A percentile compares a stretch with the other conserved stretches of the same genome.
These are phyloP conservation scores for Chlamydomonas reinhardtii DNA, from an alignment of 163 green algal genomes.

Conservation along the genomic window DNA sequence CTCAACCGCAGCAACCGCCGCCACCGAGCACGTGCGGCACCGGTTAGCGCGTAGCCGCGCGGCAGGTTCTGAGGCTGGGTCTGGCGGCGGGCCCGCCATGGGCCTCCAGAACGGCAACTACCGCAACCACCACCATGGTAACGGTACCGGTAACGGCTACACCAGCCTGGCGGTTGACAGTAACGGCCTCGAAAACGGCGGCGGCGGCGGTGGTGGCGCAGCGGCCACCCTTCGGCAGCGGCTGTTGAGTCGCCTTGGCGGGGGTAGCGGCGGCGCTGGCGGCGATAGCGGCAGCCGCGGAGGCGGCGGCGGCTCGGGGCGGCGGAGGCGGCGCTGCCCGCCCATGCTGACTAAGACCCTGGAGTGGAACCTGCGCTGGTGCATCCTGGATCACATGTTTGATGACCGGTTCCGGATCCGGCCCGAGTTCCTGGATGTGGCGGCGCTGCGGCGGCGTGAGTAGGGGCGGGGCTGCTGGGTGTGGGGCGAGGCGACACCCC, in stretches of 20 bases:
- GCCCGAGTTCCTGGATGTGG: conserved; percentile 32
- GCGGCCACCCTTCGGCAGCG: not conserved
- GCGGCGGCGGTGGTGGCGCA: not conserved
- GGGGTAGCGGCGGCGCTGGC: not conserved
- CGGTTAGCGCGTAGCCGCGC: no score
- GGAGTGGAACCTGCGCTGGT: conserved; percentile 96
- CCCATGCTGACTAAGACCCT: conserved; percentile 94
- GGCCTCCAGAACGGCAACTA: no score
- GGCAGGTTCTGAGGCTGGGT: no score
- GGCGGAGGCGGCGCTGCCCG: conserved; percentile 46
- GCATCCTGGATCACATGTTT: conserved; percentile 94
- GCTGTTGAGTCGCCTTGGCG: not conserved
- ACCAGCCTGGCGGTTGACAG: no score
- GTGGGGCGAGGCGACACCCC: no score
- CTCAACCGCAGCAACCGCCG: no score
- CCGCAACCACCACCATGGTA: no score
- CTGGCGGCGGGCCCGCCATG: no score
- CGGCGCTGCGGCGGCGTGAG: conserved; percentile 26
- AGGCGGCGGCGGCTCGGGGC: not conserved
- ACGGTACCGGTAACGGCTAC: no score
- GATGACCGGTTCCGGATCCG: conserved; percentile 78
- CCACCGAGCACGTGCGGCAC: no score
- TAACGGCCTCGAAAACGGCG: not conserved
- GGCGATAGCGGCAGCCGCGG: not conserved
- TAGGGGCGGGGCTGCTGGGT: not conserved